Base-by-base conservation (phyloP, 2,329 filamentous ascomycete genomes). In the Calonectria pteridis region DNA sequence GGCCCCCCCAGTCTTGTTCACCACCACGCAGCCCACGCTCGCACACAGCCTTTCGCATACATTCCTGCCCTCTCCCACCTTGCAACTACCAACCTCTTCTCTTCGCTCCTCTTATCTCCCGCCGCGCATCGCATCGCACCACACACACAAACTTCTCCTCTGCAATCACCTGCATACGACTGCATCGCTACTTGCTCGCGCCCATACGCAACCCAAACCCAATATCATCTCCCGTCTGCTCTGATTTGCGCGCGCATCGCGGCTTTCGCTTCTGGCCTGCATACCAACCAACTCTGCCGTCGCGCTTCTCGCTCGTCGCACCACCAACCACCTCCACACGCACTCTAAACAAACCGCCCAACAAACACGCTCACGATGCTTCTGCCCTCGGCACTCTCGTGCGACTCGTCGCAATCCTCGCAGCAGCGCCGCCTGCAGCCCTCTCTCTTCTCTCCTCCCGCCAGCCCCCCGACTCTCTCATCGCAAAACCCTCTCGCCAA, bases 401-500 rank as follows among this genome's bases (percentile, higher is more conserved):
- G 90, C 88, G 90, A 91, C 81, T 82, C 87, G 80, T 87, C 88
- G 85, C 88, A 87, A 72, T 80, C 85, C 70, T 69, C 77, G 43
- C 76, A 77, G 84, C 76, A 77, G 83, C 84, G 86, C 59, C 87
- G 86, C 75, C 86, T 88, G 7, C 87, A 88, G 81, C 87, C 55
- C 85, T 90, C 80, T 88, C 77, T 92, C 82, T 87, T 89, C 75
- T 92, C 91, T 67, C 91, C 91, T 64, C 91, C 91, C 69, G 86
- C 90, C 78, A 89, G 89, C 82, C 89, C 90, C 68, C 88, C 89
- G 7, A 84, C 86, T 35, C 79, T 85, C 58, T 87, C 86, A 49
- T 82, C 87, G 28, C 85, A 87, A 73, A 84, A 84, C 66, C 84
- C 88, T 26, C 84, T 91, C 77, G 86, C 85, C 80, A 89, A 89